These are phyloP conservation scores for Trichocladium antarcticum DNA, from an alignment of 495 filamentous ascomycete genomes.

Conservation along the genomic window DNA sequence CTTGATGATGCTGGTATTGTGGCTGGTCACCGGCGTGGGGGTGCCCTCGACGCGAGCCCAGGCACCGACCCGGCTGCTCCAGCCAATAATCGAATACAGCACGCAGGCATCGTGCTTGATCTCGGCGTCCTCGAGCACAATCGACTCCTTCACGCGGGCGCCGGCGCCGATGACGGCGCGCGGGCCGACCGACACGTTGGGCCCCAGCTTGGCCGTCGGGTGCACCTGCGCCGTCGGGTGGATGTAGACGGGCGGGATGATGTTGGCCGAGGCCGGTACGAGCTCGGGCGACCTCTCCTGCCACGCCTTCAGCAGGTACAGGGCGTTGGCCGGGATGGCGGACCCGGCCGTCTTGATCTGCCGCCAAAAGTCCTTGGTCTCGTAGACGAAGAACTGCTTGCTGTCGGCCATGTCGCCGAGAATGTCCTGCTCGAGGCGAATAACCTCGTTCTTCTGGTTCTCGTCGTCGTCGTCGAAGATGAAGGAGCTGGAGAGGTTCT, in stretches of 20 bases:
- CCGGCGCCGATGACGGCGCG: conserved; percentile 75
- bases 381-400: conserved; percentile 96
- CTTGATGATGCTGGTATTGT: conserved; percentile 90
- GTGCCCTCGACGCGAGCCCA: conserved; percentile 98
- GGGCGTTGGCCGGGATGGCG: conserved; percentile 90
- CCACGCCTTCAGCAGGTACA: conserved; percentile 92
- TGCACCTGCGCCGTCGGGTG: conserved; percentile 91
- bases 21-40: conserved; percentile 76
- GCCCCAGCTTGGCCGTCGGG: conserved; percentile 89
- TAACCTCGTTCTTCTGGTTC: conserved; percentile 68
- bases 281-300: conserved; percentile 77
- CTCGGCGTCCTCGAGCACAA: conserved; percentile 89
- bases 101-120: conserved; percentile 97
- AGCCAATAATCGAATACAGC: conserved; percentile 93
- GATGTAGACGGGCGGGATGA: conserved; percentile 91
- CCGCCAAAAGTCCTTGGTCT: conserved; percentile 99
- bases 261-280: conserved; percentile 71
- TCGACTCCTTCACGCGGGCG: conserved; percentile 87
- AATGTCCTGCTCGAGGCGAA: conserved; percentile 96
- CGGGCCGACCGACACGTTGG: conserved; percentile 92
- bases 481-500: conserved; percentile 78
- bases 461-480: conserved; percentile 66
- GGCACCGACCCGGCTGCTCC: conserved; percentile 88
- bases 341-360: conserved; percentile 99
- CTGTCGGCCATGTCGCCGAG: conserved; percentile 91